Evolutionary conservation across 2,329 filamentous ascomycete species (phyloP).

Genomic region (Trichoderma afroharzianum): DNA sequence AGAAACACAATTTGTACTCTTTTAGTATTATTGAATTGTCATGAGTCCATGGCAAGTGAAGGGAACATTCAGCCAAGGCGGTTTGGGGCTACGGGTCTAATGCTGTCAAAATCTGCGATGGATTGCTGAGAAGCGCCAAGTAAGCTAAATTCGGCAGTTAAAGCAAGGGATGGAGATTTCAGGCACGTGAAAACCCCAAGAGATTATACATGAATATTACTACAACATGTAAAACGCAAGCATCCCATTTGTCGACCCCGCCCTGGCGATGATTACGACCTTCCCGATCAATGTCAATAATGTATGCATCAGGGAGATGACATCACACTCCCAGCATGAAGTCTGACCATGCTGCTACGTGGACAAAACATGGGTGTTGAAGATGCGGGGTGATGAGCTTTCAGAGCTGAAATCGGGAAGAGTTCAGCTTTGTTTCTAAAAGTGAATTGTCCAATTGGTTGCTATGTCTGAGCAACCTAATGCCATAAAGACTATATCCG

Average conservation of each 20-base stretch:
- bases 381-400: not conserved
- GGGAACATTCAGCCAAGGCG: not conserved
- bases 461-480: not conserved
- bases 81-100: not conserved
- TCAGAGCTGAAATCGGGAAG: not conserved
- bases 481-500: not conserved
- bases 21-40: not conserved
- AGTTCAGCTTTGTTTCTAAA: not conserved
- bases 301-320: not conserved
- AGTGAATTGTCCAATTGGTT: not conserved
- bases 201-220: not conserved
- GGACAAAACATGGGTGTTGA: not conserved
- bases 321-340: not conserved
- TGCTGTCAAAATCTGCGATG: not conserved
- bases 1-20: not conserved
- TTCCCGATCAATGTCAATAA: not conserved
- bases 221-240: not conserved
- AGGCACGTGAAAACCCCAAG: not conserved
- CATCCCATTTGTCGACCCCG: not conserved
- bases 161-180: not conserved
- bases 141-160: not conserved
- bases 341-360: not conserved
- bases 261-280: not conserved
- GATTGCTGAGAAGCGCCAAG: not conserved
- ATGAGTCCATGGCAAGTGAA: not conserved